Evolutionary conservation across 306 rosid genomes (phyloP).

Genomic region (Prunus dulcis): DNA sequence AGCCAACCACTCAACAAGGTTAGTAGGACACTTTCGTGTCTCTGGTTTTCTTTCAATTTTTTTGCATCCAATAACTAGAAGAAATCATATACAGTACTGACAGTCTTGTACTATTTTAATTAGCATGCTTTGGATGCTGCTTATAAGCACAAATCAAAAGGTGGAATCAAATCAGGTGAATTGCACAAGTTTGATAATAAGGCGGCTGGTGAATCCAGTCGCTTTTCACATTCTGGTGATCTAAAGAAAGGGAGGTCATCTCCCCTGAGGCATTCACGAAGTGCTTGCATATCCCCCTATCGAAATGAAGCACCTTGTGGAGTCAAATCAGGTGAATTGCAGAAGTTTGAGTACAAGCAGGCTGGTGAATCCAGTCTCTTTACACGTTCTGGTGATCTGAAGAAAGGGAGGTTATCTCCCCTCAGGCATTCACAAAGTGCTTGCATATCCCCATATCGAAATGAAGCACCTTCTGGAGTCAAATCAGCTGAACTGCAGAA

Average conservation of each 20-base stretch:
- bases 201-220: conserved; percentile 45
- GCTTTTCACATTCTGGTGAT: conserved; percentile 58
- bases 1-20: conserved; percentile 73
- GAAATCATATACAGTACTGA: conserved; percentile 7
- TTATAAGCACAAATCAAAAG: conserved; percentile 42
- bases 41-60: not conserved
- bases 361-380: conserved; percentile 48
- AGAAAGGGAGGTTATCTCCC: conserved; percentile 59
- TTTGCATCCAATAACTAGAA: not conserved
- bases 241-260: conserved; percentile 53
- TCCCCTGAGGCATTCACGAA: conserved; percentile 64
- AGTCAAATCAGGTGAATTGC: conserved; percentile 34
- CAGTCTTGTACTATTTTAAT: conserved; percentile 15
- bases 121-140: conserved; percentile 57
- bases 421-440: conserved; percentile 58
- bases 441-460: conserved; percentile 63
- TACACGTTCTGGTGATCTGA: conserved; percentile 56
- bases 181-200: conserved; percentile 47
- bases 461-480: conserved; percentile 25
- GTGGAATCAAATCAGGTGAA: conserved; percentile 38
- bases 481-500: conserved; percentile 39
- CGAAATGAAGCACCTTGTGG: conserved; percentile 36
- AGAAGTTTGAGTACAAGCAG: conserved; percentile 45
- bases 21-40: conserved; percentile 11
- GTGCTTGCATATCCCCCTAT: conserved; percentile 60